These are phyloP conservation scores for Blastomyces percursus DNA, from an alignment of 2,329 filamentous ascomycete genomes.

Conservation along the genomic window DNA sequence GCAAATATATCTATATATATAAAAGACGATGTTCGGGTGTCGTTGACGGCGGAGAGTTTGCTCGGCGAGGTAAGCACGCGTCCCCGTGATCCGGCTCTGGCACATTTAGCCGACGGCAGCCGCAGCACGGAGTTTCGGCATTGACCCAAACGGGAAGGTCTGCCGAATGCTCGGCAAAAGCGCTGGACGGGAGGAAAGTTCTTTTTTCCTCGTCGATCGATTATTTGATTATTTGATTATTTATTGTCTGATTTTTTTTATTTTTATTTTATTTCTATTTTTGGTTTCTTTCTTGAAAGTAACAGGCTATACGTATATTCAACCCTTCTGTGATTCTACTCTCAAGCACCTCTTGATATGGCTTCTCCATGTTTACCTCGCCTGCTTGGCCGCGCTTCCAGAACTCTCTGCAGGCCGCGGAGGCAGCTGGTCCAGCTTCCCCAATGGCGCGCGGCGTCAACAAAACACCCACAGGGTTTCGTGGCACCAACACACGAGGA, in stretches of 20 bases:
- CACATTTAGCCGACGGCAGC: slow-evolving; percentile 1
- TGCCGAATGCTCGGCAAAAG: not conserved
- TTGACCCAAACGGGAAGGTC: not conserved
- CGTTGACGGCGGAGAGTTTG: not conserved
- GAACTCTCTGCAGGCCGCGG: slow-evolving; percentile 19
- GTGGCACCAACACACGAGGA: slow-evolving; percentile 58
- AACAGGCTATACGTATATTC: not conserved
- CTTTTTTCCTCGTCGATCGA: too few species aligned
- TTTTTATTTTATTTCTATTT: not conserved
- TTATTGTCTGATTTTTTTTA: not conserved
- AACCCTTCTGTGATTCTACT: not conserved
- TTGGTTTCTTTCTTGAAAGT: too few species aligned
- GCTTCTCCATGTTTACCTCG: slow-evolving; percentile 24
- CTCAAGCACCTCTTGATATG: slow-evolving; percentile 18
- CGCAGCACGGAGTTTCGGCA: not conserved
- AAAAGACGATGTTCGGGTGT: not conserved
- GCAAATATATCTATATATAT: too few species aligned
- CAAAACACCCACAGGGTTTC: slow-evolving; percentile 57
- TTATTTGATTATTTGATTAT: too few species aligned
- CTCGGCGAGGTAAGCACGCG: not conserved
- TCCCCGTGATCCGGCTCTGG: slow-evolving; percentile 6
- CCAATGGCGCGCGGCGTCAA: slow-evolving; percentile 44
- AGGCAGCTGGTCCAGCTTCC: slow-evolving; percentile 23
- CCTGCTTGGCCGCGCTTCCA: slow-evolving; percentile 24
- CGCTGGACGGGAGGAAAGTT: too few species aligned